Evolutionary conservation across 768 basidiomycete species (phyloP).

Genomic region (Lyophyllum decastes): DNA sequence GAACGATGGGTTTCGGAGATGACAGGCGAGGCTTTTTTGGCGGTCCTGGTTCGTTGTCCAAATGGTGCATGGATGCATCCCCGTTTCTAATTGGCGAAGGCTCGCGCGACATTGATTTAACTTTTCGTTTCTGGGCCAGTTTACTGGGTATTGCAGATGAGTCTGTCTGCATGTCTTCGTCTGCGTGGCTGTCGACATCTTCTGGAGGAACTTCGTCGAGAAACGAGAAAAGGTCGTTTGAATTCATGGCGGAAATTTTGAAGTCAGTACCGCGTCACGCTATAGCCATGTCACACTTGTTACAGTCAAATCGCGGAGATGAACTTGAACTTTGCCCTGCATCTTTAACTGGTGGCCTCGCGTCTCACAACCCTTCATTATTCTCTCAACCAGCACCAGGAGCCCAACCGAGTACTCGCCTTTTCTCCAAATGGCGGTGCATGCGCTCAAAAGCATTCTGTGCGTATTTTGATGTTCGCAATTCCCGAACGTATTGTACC

Average conservation of each 20-base stretch:
- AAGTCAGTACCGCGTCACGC: not conserved
- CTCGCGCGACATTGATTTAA: constrained; percentile 26
- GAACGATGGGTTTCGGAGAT: constrained; percentile 71
- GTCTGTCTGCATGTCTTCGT: constrained; percentile 30
- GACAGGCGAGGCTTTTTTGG: constrained; percentile 64
- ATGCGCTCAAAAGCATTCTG: no score
- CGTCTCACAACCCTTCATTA: no score
- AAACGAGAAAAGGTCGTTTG: constrained; percentile 69
- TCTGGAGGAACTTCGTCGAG: constrained; percentile 48
- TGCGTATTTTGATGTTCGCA: no score
- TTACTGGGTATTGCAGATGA: constrained; percentile 11
- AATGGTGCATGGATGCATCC: constrained; percentile 21
- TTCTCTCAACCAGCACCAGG: no score
- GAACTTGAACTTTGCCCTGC: no score
- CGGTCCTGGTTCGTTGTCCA: constrained; percentile 37
- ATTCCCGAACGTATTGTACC: no score
- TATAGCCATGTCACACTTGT: not conserved
- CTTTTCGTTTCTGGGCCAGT: constrained; percentile 46
- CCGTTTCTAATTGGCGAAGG: constrained; percentile 16
- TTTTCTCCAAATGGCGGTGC: no score
- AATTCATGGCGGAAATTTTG: constrained; percentile 37
- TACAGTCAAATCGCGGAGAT: not conserved
- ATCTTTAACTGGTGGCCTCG: no score
- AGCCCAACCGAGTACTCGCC: no score
- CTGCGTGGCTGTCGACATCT: constrained; percentile 36